These are phyloP conservation scores for Leccinum pallidistipes DNA, from an alignment of 1,284 basidiomycete genomes.

Conservation along the genomic window DNA sequence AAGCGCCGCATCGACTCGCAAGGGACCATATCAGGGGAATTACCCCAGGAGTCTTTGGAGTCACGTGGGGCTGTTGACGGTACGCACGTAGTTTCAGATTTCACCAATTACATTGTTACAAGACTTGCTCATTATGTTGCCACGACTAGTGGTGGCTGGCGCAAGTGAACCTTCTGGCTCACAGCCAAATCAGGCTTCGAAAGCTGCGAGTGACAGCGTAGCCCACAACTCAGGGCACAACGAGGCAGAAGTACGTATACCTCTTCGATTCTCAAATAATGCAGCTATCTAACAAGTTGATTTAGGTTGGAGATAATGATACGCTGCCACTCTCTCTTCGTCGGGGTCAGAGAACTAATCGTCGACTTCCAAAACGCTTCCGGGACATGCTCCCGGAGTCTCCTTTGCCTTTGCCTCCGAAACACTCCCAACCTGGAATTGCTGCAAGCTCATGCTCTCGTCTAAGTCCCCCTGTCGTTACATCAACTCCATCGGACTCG, in stretches of 20 bases:
- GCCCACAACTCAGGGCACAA: neutral
- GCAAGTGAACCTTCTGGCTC: neutral
- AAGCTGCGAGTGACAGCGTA: neutral
- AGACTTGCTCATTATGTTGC: neutral
- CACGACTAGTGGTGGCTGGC: neutral
- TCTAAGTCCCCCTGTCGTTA: neutral
- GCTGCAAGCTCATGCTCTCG: neutral
- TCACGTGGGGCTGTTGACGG: neutral
- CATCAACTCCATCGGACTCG: neutral
- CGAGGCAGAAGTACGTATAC: neutral
- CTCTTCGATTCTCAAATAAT: neutral
- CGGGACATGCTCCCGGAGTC: neutral
- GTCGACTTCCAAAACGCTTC: neutral
- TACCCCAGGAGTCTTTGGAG: neutral
- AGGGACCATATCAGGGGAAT: neutral
- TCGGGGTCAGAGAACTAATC: neutral
- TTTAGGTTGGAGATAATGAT: neutral
- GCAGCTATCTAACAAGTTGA: neutral
- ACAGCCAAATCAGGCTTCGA: neutral
- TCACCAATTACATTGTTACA: neutral
- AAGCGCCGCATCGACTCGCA: neutral
- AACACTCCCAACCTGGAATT: neutral
- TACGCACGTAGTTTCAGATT: too few relatives aligned
- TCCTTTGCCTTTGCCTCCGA: neutral
- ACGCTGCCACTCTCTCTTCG: neutral